These are phyloP conservation scores for Aureobasidium lini DNA, from an alignment of 2,329 filamentous ascomycete genomes.

Conservation along the genomic window DNA sequence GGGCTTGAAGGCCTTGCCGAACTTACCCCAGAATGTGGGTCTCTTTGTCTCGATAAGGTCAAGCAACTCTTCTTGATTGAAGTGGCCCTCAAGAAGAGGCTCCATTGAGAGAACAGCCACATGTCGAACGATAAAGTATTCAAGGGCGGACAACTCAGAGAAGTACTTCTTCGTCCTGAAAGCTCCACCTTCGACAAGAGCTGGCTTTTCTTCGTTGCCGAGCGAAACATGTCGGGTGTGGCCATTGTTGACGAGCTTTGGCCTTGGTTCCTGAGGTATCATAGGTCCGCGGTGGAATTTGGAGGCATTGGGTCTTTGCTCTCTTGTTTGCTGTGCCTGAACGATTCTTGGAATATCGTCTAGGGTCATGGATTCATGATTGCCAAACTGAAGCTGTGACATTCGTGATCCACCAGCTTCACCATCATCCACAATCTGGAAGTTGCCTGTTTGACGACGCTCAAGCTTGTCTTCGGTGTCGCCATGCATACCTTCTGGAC, in stretches of 20 bases:
- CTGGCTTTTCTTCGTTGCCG: constrained; percentile 42
- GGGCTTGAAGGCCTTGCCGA: constrained; percentile 74
- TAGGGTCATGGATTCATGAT: constrained; percentile 83
- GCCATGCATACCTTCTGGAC: constrained; percentile 65
- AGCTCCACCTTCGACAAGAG: constrained; percentile 35
- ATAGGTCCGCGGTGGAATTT: constrained; percentile 65
- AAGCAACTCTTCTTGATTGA: constrained; percentile 87
- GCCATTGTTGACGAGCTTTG: constrained; percentile 52
- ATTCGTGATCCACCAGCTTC: constrained; percentile 56
- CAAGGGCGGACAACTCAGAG: constrained; percentile 86
- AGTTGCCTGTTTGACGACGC: constrained; percentile 40
- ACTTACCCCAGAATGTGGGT: constrained; percentile 95
- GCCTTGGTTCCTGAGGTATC: constrained; percentile 58
- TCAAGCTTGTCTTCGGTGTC: constrained; percentile 58
- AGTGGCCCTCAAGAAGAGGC: constrained; percentile 79
- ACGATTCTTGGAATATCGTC: constrained; percentile 96
- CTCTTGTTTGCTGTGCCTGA: constrained; percentile 87
- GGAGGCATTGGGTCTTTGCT: constrained; percentile 75
- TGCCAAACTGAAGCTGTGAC: constrained; percentile 77
- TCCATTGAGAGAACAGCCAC: constrained; percentile 93
- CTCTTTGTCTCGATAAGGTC: constrained; percentile 90
- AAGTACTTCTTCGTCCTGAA: constrained; percentile 73
- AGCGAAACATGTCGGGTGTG: constrained; percentile 60
- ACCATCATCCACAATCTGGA: constrained; percentile 75
- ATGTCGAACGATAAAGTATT: constrained; percentile 96